These are phyloP conservation scores for Suillus lakei DNA, from an alignment of 768 basidiomycete genomes.

Conservation along the genomic window DNA sequence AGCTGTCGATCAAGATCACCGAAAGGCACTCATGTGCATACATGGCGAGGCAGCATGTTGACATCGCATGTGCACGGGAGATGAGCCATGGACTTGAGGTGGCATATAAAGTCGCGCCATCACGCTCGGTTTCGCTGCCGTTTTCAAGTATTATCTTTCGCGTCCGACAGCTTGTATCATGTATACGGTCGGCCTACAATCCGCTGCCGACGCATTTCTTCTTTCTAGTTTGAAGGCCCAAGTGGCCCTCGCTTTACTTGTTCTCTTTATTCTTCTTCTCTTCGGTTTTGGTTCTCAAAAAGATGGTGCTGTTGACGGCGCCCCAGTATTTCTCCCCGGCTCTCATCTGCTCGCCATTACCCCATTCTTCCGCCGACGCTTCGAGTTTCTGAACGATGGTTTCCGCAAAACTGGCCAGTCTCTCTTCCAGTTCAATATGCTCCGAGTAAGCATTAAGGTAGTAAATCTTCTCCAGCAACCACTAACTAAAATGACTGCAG, in stretches of 20 bases:
- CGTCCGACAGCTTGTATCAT: conserved; percentile 35
- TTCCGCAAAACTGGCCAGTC: conserved; percentile 69
- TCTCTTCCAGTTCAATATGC: conserved; percentile 71
- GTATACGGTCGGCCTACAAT: conserved; percentile 48
- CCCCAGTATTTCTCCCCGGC: conserved; percentile 63
- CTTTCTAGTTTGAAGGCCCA: conserved; percentile 38
- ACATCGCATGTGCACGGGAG: not conserved
- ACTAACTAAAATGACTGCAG: conserved; percentile 41
- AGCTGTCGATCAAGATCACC: conserved; percentile 19
- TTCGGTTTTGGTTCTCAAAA: conserved; percentile 43
- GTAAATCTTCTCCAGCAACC: not conserved
- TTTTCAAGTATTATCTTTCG: conserved; percentile 27
- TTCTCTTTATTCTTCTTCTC: conserved; percentile 46
- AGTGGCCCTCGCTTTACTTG: conserved; percentile 37
- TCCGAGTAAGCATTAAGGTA: conserved; percentile 52
- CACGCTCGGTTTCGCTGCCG: conserved; percentile 24
- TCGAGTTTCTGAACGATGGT: conserved; percentile 75
- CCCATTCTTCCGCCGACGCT: conserved; percentile 71
- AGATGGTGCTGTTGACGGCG: conserved; percentile 45
- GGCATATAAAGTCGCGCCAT: conserved; percentile 3
- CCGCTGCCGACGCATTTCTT: conserved; percentile 41
- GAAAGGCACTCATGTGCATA: conserved; percentile 3
- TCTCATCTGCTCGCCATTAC: conserved; percentile 59
- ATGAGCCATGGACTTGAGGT: conserved; percentile 1
- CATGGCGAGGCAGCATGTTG: conserved; percentile 8